phyloP scores from a whole-genome alignment of 2,329 filamentous ascomycete genomes.

The Lachnellula cervina region DNA sequence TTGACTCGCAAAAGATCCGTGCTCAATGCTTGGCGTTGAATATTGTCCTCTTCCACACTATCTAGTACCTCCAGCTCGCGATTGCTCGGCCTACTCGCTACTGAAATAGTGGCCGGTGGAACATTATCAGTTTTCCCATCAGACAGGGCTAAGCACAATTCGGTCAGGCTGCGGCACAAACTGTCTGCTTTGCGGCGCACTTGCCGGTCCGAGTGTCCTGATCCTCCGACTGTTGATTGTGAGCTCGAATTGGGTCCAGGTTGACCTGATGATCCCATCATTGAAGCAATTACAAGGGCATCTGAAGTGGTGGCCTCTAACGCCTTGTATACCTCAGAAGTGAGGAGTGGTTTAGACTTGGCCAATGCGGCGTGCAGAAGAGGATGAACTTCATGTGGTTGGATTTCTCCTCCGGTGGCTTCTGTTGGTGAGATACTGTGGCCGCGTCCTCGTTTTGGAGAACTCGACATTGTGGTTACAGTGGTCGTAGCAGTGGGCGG shows the following conservation, averaged over 20 bases:
- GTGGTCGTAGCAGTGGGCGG: slow-evolving; percentile 89
- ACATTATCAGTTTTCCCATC: slow-evolving; percentile 44
- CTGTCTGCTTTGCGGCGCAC: slow-evolving; percentile 86
- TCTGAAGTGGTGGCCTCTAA: slow-evolving; percentile 79
- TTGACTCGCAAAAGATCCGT: slow-evolving; percentile 23
- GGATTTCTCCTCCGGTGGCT: slow-evolving; percentile 37
- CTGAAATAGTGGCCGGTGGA: slow-evolving; percentile 6
- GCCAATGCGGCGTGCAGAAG: slow-evolving; percentile 74
- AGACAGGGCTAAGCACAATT: slow-evolving; percentile 80
- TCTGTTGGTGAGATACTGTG: slow-evolving; percentile 43
- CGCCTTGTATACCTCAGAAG: slow-evolving; percentile 67
- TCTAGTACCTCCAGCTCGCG: slow-evolving; percentile 16
- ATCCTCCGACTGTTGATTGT: slow-evolving; percentile 37
- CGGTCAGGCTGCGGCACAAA: slow-evolving; percentile 86
- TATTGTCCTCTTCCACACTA: slow-evolving; percentile 18
- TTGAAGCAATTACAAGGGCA: slow-evolving; percentile 70
- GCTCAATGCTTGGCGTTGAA: slow-evolving; percentile 14
- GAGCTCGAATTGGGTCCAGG: slow-evolving; percentile 63
- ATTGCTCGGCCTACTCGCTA: slow-evolving; percentile 14
- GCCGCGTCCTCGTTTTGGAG: slow-evolving; percentile 67
- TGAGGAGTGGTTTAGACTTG: slow-evolving; percentile 69
- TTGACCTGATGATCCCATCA: slow-evolving; percentile 70
- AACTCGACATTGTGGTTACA: slow-evolving; percentile 83
- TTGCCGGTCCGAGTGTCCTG: slow-evolving; percentile 68
- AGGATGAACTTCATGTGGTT: slow-evolving; percentile 61